phyloP scores from a whole-genome alignment of 2,329 filamentous ascomycete species.

The Penicillium nordicum region DNA sequence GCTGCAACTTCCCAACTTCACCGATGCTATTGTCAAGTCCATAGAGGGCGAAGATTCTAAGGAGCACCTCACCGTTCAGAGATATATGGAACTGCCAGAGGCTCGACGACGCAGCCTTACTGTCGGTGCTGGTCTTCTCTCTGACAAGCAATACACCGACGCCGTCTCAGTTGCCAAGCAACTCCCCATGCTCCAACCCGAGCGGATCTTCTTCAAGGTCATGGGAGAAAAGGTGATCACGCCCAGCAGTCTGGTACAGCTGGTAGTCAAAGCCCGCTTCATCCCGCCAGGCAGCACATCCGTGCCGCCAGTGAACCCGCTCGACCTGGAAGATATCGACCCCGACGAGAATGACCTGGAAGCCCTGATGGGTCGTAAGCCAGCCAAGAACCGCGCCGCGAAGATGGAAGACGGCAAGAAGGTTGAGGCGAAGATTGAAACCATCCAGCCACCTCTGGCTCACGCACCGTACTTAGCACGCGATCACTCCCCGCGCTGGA shows the following conservation, averaged over 20 bases:
- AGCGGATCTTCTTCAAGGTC: conserved; percentile 98
- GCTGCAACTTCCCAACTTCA: conserved; percentile 87
- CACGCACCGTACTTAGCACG: conserved; percentile 87
- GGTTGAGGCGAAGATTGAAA: conserved; percentile 57
- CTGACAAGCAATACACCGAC: conserved; percentile 70
- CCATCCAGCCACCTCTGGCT: conserved; percentile 76
- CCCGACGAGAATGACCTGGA: conserved; percentile 89
- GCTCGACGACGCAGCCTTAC: conserved; percentile 67
- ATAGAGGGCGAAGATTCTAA: conserved; percentile 60
- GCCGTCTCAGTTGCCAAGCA: conserved; percentile 76
- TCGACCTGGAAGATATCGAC: conserved; percentile 86
- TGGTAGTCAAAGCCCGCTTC: conserved; percentile 92
- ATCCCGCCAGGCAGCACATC: conserved; percentile 78
- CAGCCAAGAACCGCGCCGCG: conserved; percentile 59
- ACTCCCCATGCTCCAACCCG: conserved; percentile 77
- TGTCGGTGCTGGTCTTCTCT: conserved; percentile 67
- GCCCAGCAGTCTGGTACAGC: conserved; percentile 84
- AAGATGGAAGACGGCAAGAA: conserved; percentile 55
- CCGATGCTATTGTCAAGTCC: conserved; percentile 52
- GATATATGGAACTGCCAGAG: conserved; percentile 83
- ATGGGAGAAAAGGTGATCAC: conserved; percentile 90
- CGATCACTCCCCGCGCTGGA: conserved; percentile 86
- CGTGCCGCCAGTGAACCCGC: conserved; percentile 69
- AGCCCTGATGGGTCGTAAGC: conserved; percentile 71
- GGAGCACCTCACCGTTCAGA: conserved; percentile 73